Evolutionary conservation across 371 early-diverging fungal species (phyloP), one percentile per base, ranked within the genome.

Genomic region (Encephalitozoon intestinalis): DNA sequence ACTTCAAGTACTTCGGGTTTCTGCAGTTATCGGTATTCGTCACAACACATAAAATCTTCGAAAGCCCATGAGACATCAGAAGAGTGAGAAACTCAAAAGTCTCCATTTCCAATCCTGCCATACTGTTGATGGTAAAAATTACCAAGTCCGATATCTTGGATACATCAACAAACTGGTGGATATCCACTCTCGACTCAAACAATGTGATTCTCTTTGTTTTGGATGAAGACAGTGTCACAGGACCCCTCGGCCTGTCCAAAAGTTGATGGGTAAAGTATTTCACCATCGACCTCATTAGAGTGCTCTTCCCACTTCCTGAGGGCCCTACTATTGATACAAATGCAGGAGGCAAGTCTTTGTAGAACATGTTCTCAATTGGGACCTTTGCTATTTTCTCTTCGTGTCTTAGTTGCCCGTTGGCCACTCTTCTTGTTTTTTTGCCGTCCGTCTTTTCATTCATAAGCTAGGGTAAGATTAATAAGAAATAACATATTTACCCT

Each of bases 81-180:
- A 97, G 89, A 82, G 94, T 95, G 31, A 97, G 86, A 84, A 94
- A 95, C 87, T 99, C 99, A 79, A 97, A 95, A 0, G 95, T 95
- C 88, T 96, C 96, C 94, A 95, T 96, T 84, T 96, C 96, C 84
- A 97, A 91, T 82, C 91, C 94, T 26, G 70, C 49, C 79, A 90
- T 90, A 4, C 94, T 95, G 82, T 97, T 94, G 73, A 98, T 91
- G 80, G 91, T 85, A 67, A 99, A 85, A 41, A 99, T 87, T 1
- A 96, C 92, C 68, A 97, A 82, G 86, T 99, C 99, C 0, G 94
- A 93, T 25, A 96, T 88, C 84, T 99, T 99, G 58, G 92, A 93
- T 25, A 93, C 86, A 85, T 97, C 97, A 66, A 96, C 92, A 91
- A 96, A 92, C 5, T 91, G 88, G 84, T 94, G 92, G 79, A 97